phyloP scores from a whole-genome alignment of 305 asterid genomes.

The Rubia tinctorum region DNA sequence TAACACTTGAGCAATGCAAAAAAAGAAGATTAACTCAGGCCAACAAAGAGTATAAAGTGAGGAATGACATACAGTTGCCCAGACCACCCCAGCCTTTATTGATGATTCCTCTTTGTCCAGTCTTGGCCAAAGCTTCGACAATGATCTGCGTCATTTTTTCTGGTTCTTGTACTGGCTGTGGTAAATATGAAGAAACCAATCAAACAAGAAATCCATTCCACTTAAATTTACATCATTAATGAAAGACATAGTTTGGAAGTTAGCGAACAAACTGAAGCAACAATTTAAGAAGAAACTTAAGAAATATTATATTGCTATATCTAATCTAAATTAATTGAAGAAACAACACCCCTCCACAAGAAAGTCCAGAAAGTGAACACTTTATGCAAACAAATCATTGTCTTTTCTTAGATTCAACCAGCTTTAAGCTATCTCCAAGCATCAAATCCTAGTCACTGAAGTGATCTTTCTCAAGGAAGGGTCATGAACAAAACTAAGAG shows the following conservation, averaged over 20 bases:
- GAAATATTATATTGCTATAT: not conserved
- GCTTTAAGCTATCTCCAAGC: not conserved
- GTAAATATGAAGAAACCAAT: conserved; percentile 16
- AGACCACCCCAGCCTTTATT: conserved; percentile 99
- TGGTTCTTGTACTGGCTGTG: conserved; percentile 83
- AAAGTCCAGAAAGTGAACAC: not conserved
- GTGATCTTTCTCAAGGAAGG: conserved; percentile 15
- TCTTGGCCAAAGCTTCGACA: conserved; percentile 71
- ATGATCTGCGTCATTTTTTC: conserved; percentile 79
- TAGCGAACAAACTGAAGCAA: not conserved
- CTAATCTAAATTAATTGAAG: not conserved
- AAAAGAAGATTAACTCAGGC: not conserved
- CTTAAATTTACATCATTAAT: not conserved
- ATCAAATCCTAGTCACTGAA: too few species aligned
- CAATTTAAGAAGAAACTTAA: not conserved
- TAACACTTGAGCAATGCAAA: not conserved
- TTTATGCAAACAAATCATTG: not conserved
- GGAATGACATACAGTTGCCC: conserved; percentile 53
- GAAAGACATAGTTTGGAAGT: not conserved
- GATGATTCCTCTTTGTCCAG: conserved; percentile 89
- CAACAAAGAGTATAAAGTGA: not conserved
- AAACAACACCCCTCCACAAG: not conserved
- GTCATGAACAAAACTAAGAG: not conserved
- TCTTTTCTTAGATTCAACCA: not conserved
- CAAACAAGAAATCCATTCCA: not conserved